phyloP scores from a whole-genome alignment of 345 rosid genomes.

The Eucalyptus globulus region DNA sequence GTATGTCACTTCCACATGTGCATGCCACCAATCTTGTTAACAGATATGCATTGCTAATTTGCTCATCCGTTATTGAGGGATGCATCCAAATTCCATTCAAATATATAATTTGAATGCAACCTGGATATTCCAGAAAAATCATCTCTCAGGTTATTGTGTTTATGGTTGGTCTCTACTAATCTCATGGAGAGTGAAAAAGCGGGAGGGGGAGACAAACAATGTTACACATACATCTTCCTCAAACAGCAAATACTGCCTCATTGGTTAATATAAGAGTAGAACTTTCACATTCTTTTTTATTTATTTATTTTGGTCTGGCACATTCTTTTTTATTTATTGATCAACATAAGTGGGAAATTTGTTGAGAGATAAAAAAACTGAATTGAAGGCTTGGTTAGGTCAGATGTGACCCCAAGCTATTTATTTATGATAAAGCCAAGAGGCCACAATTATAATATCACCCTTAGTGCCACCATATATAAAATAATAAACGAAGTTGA shows the following conservation, averaged over 20 bases:
- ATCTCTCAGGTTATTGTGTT: background rate
- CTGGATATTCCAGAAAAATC: background rate
- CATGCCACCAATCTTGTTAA: background rate
- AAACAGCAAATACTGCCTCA: background rate
- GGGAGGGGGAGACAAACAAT: background rate
- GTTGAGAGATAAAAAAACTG: background rate
- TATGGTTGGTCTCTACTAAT: background rate
- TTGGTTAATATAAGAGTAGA: background rate
- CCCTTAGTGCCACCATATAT: background rate
- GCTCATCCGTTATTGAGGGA: background rate
- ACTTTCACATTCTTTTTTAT: background rate
- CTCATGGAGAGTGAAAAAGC: background rate
- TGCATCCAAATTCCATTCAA: background rate
- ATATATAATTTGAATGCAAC: background rate
- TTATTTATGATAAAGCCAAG: background rate
- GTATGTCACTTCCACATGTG: background rate
- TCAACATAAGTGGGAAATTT: background rate
- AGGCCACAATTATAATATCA: background rate
- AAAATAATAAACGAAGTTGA: background rate
- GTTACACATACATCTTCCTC: background rate
- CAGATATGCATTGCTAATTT: background rate
- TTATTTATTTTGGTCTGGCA: no score
- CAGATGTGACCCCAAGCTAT: background rate
- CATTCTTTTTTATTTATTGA: background rate
- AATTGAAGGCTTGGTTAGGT: background rate